Conservation (phyloP, 345 rosid species). For the Populus pruinosa region DNA sequence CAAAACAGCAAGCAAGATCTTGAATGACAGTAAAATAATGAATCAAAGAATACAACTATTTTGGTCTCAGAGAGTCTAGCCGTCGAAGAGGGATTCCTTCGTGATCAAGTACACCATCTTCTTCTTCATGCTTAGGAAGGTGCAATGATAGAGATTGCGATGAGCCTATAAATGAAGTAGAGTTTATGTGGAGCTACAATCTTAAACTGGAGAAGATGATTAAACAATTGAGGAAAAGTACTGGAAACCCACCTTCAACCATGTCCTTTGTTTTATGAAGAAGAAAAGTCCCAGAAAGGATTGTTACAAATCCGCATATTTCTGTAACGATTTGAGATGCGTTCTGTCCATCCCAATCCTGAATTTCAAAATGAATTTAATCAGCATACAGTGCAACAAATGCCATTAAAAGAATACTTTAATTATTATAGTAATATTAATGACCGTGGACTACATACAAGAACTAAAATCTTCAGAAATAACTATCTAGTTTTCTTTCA, state of each 20-base stretch:
- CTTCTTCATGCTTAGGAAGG: slow-evolving; percentile 39
- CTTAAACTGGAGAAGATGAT: slow-evolving; percentile 1
- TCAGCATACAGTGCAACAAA: neutral
- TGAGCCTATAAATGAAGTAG: slow-evolving; percentile 41
- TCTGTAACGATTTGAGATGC: slow-evolving; percentile 76
- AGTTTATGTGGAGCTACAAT: slow-evolving; percentile 9
- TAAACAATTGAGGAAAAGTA: neutral
- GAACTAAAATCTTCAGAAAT: neutral
- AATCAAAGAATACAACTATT: slow-evolving; percentile 22
- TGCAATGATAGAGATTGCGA: slow-evolving; percentile 34
- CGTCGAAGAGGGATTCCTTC: slow-evolving; percentile 66
- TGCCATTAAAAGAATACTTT: neutral
- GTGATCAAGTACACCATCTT: slow-evolving; percentile 37
- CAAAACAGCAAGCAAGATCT: slow-evolving; percentile 6
- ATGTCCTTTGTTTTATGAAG: slow-evolving; percentile 84
- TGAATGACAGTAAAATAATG: slow-evolving; percentile 1
- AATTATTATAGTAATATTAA: neutral
- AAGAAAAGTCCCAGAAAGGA: slow-evolving; percentile 81
- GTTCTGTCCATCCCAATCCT: slow-evolving; percentile 92
- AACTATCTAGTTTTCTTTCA: neutral
- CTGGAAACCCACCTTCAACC: slow-evolving; percentile 50
- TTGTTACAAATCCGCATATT: slow-evolving; percentile 78
- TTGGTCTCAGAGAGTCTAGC: slow-evolving; percentile 39
- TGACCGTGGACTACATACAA: neutral
- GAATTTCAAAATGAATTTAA: neutral